These are phyloP conservation scores for Isatis lusitanica DNA, from an alignment of 441 rosid species.

Conservation along the genomic window DNA sequence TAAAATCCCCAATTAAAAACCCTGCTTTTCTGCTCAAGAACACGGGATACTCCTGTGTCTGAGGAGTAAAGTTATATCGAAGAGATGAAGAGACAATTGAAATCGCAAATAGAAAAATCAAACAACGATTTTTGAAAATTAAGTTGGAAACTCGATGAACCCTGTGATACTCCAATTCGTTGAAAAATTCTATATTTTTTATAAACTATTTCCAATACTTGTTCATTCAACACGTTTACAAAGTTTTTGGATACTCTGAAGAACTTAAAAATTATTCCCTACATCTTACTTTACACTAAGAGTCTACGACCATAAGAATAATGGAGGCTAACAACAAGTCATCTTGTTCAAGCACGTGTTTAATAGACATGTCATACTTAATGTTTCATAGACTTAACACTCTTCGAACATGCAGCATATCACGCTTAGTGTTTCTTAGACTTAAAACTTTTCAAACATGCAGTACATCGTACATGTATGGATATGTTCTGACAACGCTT, in stretches of 20 bases:
- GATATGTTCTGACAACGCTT: too few species aligned
- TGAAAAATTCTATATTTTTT: neutral
- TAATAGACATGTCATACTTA: too few species aligned
- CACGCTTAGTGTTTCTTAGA: too few species aligned
- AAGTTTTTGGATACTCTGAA: slow-evolving; percentile 12
- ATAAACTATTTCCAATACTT: neutral
- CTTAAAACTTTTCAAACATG: too few species aligned
- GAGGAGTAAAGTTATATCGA: slow-evolving; percentile 23
- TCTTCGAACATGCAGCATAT: too few species aligned
- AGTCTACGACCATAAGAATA: neutral
- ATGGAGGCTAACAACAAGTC: too few species aligned
- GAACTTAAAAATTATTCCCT: neutral
- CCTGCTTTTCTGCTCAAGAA: slow-evolving; percentile 24
- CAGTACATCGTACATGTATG: too few species aligned
- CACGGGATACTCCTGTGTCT: slow-evolving; percentile 32
- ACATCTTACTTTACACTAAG: neutral
- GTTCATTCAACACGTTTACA: neutral
- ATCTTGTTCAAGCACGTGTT: too few species aligned
- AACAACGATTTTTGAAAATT: neutral
- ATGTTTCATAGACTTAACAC: too few species aligned
- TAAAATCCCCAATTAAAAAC: neutral
- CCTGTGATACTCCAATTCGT: slow-evolving; percentile 24
- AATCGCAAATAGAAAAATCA: neutral
- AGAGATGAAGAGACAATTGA: slow-evolving; percentile 21
- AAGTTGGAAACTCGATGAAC: slow-evolving; percentile 15